phyloP scores from a whole-genome alignment of 2,329 filamentous ascomycete species.

The Botrytis hyacinthi region DNA sequence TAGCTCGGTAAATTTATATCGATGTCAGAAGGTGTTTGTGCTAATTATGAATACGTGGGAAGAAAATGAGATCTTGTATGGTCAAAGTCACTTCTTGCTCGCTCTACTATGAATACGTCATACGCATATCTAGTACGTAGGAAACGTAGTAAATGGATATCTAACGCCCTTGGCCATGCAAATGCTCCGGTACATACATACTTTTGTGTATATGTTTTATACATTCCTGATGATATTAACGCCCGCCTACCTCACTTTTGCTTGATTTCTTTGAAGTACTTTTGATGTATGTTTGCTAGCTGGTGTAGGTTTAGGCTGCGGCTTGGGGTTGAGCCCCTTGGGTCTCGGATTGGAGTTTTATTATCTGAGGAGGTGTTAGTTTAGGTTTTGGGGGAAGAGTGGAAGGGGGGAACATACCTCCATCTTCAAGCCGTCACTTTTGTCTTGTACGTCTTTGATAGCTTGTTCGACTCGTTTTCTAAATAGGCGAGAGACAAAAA shows the following conservation, averaged over 20 bases:
- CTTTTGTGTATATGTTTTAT: constrained; percentile 1
- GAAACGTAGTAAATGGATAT: not conserved
- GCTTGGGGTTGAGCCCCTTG: constrained; percentile 11
- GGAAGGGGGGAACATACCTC: constrained; percentile 50
- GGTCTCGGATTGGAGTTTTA: constrained; percentile 18
- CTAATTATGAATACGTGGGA: not conserved
- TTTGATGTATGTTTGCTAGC: not conserved
- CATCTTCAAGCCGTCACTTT: constrained; percentile 62
- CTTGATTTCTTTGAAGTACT: not conserved
- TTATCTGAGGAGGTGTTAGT: constrained; percentile 14
- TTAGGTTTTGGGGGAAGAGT: not conserved
- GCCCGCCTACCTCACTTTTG: not conserved
- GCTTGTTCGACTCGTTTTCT: constrained; percentile 66
- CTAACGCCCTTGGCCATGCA: constrained; percentile 4
- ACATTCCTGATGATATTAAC: constrained; percentile 6
- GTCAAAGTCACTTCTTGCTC: not conserved
- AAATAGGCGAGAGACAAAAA: not conserved
- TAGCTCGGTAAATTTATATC: not conserved
- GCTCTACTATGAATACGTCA: not conserved
- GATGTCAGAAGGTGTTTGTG: not conserved
- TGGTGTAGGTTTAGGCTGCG: not conserved
- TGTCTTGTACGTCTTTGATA: constrained; percentile 62
- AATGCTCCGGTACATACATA: constrained; percentile 6
- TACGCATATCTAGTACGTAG: not conserved
- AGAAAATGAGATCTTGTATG: not conserved